A percentile compares a stretch with the other conserved stretches of the same genome.
phyloP scores from a whole-genome alignment of 345 rosid species.

The Passiflora organensis region DNA sequence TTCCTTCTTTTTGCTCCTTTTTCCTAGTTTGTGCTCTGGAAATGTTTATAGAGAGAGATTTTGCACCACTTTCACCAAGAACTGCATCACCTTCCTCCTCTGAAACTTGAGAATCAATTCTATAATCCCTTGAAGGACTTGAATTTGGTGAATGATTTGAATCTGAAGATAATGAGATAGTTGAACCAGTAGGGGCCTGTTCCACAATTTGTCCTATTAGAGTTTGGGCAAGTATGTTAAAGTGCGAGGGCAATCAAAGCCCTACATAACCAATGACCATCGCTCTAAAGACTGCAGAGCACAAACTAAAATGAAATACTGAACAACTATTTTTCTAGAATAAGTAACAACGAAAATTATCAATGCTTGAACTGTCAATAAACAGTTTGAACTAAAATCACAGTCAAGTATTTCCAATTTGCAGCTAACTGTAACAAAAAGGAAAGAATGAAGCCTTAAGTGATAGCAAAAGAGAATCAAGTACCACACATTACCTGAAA shows the following conservation, averaged over 20 bases:
- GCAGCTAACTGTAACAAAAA: too few species aligned
- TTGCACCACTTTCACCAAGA: constrained; percentile 12
- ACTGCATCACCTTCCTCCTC: constrained; percentile 22
- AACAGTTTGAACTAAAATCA: too few species aligned
- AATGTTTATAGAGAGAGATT: constrained; percentile 19
- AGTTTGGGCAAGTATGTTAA: too few species aligned
- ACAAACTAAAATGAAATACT: not conserved
- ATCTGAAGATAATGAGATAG: constrained; percentile 44
- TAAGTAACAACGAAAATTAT: too few species aligned
- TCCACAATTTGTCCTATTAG: constrained; percentile 4
- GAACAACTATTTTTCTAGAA: not conserved
- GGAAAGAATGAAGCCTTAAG: too few species aligned
- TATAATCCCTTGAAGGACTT: constrained; percentile 32
- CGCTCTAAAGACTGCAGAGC: too few species aligned
- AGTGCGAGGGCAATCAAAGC: too few species aligned
- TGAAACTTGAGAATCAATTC: constrained; percentile 22
- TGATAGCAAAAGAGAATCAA: not conserved
- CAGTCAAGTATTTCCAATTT: too few species aligned
- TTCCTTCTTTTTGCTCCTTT: constrained; percentile 21
- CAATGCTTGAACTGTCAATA: too few species aligned
- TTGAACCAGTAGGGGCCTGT: constrained; percentile 56
- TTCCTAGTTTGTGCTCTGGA: constrained; percentile 26
- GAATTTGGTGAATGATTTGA: constrained; percentile 44
- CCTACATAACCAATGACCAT: too few species aligned
- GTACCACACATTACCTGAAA: constrained; percentile 39